These are phyloP conservation scores for Fusarium lyarnte DNA, from an alignment of 2,329 filamentous ascomycete genomes.

Conservation along the genomic window DNA sequence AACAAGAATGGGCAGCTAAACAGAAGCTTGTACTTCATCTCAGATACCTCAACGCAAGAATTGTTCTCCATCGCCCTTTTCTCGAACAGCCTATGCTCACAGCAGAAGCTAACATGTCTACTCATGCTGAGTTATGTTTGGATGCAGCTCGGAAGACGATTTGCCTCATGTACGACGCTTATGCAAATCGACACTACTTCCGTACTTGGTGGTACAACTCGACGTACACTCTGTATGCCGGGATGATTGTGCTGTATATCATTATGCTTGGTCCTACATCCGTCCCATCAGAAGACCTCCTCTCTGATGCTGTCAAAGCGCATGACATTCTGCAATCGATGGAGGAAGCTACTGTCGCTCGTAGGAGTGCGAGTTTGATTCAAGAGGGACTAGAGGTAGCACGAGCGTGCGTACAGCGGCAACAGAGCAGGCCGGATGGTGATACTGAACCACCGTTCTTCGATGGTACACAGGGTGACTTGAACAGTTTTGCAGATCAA, in stretches of 20 bases:
- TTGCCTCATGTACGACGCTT: neutral
- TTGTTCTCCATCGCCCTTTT: neutral
- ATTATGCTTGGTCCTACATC: neutral
- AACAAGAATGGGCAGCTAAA: neutral
- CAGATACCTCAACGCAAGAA: neutral
- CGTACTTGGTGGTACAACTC: constrained; percentile 14
- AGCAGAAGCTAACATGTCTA: neutral
- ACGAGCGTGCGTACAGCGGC: neutral
- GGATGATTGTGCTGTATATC: constrained; percentile 14
- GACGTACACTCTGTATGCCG: neutral
- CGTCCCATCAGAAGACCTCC: neutral
- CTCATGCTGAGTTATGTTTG: neutral
- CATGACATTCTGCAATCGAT: neutral
- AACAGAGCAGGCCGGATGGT: neutral
- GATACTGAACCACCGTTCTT: neutral
- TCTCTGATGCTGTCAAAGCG: neutral
- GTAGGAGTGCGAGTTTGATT: neutral
- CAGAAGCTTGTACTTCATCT: neutral
- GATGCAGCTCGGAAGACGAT: neutral
- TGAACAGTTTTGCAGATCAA: neutral
- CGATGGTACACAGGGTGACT: neutral
- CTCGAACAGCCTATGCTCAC: neutral
- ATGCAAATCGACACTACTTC: neutral
- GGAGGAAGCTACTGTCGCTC: neutral
- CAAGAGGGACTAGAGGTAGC: neutral